phyloP scores from a whole-genome alignment of 2,329 filamentous ascomycete species.

The Exophiala phaeomuriformis region DNA sequence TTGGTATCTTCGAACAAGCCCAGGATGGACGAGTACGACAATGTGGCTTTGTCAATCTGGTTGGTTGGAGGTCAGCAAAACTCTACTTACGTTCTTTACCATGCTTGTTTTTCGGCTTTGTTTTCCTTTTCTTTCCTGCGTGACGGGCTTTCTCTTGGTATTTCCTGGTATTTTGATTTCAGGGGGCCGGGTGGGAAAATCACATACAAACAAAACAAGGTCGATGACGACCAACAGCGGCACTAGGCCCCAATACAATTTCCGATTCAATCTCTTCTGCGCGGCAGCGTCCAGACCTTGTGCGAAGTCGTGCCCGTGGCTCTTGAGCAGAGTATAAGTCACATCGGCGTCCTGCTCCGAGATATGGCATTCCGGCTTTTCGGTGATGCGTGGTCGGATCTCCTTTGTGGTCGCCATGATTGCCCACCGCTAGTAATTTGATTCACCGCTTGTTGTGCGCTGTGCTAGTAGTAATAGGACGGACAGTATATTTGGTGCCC shows the following conservation, averaged over 20 bases:
- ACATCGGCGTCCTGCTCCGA: constrained; percentile 6
- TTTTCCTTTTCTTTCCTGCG: no score
- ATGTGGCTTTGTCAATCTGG: constrained; percentile 38
- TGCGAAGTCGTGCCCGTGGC: background rate
- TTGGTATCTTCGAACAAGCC: constrained; percentile 39
- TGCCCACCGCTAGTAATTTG: no score
- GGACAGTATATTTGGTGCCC: no score
- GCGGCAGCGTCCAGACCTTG: background rate
- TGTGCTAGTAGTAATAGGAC: no score
- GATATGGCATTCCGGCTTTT: constrained; percentile 3
- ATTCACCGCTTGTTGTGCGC: no score
- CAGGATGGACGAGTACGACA: constrained; percentile 38
- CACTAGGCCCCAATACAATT: constrained; percentile 5
- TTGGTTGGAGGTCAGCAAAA: no score
- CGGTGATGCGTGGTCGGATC: background rate
- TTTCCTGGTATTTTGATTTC: background rate
- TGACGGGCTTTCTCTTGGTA: no score
- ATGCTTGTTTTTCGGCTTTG: no score
- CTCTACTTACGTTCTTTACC: no score
- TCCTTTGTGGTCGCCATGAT: background rate
- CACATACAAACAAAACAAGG: constrained; percentile 5
- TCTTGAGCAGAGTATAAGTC: constrained; percentile 1
- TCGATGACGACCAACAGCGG: constrained; percentile 4
- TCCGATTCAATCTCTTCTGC: background rate
- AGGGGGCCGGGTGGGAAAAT: background rate